phyloP scores from a whole-genome alignment of 129 eudicot genomes.

The Tagetes erecta region DNA sequence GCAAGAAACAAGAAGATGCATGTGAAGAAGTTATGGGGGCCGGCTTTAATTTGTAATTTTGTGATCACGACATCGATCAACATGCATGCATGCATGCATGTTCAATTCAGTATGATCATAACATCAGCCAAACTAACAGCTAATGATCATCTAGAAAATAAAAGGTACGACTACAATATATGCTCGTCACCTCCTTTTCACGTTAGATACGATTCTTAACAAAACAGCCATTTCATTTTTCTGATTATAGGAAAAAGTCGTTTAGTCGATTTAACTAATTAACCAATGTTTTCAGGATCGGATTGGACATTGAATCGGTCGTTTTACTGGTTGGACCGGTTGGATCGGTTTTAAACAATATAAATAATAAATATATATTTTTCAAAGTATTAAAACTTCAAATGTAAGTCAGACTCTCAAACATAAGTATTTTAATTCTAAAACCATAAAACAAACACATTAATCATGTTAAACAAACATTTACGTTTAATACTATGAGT shows the following conservation, averaged over 20 bases:
- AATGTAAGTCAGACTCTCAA: too few species aligned
- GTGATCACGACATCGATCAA: background rate
- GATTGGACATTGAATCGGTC: too few species aligned
- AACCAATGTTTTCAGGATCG: background rate
- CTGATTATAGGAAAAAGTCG: background rate
- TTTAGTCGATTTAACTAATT: background rate
- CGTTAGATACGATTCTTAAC: constrained; percentile 23
- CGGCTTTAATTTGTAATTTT: background rate
- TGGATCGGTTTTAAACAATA: too few species aligned
- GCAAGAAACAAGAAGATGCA: constrained; percentile 29
- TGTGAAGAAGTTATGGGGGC: constrained; percentile 30
- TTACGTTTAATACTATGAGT: too few species aligned
- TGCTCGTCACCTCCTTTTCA: constrained; percentile 25
- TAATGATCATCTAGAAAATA: background rate
- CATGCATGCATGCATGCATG: constrained; percentile 5
- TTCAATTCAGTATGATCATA: constrained; percentile 10
- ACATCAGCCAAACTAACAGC: constrained; percentile 14
- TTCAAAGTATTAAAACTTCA: too few species aligned
- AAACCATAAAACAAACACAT: too few species aligned
- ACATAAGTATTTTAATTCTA: too few species aligned
- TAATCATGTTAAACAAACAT: too few species aligned
- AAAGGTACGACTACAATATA: too few species aligned
- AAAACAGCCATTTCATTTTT: background rate
- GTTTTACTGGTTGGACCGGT: too few species aligned
- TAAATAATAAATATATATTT: too few species aligned